Conservation (phyloP, 495 filamentous ascomycete genomes). For the Xylaria curta region DNA sequence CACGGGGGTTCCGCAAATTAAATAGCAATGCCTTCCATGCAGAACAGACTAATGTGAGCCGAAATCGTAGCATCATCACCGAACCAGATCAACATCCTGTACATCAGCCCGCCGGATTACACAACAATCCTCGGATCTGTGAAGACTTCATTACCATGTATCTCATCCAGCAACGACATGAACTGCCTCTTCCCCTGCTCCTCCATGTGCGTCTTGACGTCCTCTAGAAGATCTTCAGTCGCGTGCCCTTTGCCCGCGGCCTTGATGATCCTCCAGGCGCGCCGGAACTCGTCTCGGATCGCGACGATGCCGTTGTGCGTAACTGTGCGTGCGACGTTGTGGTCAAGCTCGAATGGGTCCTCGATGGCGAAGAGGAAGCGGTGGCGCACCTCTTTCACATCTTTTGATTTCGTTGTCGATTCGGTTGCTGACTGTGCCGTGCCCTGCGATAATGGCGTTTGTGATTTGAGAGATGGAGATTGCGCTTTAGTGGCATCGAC, state of each 20-base stretch:
- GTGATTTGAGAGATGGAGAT: constrained; percentile 13
- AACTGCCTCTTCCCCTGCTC: constrained; percentile 42
- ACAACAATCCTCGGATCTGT: neutral
- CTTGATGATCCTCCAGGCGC: constrained; percentile 71
- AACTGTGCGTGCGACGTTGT: constrained; percentile 84
- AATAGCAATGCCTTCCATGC: neutral
- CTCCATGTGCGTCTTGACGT: constrained; percentile 36
- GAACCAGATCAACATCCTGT: neutral
- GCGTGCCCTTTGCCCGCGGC: constrained; percentile 33
- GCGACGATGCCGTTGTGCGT: constrained; percentile 74
- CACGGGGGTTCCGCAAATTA: neutral
- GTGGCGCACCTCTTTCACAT: constrained; percentile 69
- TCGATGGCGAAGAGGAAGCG: constrained; percentile 88
- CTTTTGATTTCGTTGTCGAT: constrained; percentile 31
- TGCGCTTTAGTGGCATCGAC: constrained; percentile 28
- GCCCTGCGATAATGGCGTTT: neutral
- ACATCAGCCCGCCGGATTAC: neutral
- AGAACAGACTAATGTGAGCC: neutral
- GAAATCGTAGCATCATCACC: constrained; percentile 5
- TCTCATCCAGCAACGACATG: constrained; percentile 44
- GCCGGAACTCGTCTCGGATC: constrained; percentile 79
- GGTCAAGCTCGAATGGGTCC: constrained; percentile 82
- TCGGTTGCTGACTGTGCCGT: neutral
- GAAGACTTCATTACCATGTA: constrained; percentile 42
- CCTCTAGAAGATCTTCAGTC: constrained; percentile 48